A percentile compares a stretch with the other conserved stretches of the same genome.
Evolutionary conservation across 192 early-diverging fungal species (phyloP).

Genomic region (Entomortierella lignicola): DNA sequence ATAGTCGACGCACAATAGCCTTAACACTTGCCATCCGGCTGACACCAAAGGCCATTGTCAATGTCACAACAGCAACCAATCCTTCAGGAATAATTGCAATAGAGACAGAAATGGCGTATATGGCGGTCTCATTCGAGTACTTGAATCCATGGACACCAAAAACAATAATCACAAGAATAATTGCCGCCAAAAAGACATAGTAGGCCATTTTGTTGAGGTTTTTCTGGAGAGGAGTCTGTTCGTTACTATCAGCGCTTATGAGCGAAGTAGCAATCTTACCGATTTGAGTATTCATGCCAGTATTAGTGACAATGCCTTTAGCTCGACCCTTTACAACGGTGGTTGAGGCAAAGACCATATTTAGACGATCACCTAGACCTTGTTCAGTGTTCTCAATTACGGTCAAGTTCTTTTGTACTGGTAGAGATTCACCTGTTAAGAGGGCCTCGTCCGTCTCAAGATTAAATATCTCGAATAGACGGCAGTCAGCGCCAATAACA

Average conservation of each 20-base stretch:
- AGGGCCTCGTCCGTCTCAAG: slow-evolving; percentile 94
- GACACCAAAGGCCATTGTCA: slow-evolving; percentile 95
- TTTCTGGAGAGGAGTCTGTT: slow-evolving; percentile 76
- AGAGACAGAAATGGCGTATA: slow-evolving; percentile 87
- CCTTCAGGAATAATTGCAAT: slow-evolving; percentile 97
- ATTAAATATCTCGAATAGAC: slow-evolving; percentile 87
- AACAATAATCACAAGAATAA: slow-evolving; percentile 83
- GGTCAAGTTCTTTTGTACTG: slow-evolving; percentile 78
- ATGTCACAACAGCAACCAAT: slow-evolving; percentile 90
- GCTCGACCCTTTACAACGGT: slow-evolving; percentile 90
- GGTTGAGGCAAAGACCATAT: slow-evolving; percentile 92
- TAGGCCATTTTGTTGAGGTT: slow-evolving; percentile 79
- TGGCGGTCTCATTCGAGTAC: slow-evolving; percentile 66
- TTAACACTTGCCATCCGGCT: slow-evolving; percentile 84
- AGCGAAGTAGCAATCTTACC: slow-evolving; percentile 92
- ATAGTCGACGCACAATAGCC: slow-evolving; percentile 90
- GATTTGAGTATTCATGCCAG: slow-evolving; percentile 91
- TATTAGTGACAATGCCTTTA: slow-evolving; percentile 88
- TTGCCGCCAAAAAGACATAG: slow-evolving; percentile 78
- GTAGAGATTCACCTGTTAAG: slow-evolving; percentile 91
- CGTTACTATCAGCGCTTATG: slow-evolving; percentile 61
- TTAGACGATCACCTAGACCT: slow-evolving; percentile 89
- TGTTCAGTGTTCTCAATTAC: slow-evolving; percentile 76
- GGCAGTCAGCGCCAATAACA: slow-evolving; percentile 92
- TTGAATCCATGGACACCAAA: slow-evolving; percentile 81